Evolutionary conservation across 345 rosid genomes (phyloP).

Genomic region (Brassica napus): Da-Ae NC_063450.1:21901501-21902000

Average conservation of each 20-base stretch:
- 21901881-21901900: not conserved
- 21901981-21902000: not conserved
- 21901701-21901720: too few species aligned
- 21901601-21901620: not conserved
- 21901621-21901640: not conserved
- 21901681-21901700: not conserved
- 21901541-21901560: not conserved
- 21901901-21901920: not conserved
- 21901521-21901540: not conserved
- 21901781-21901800: not conserved
- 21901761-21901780: not conserved
- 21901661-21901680: not conserved
- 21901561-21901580: not conserved
- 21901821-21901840: not conserved
- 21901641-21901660: conserved; percentile 3
- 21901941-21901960: not conserved
- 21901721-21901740: not conserved
- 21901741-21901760: not conserved
- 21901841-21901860: not conserved
- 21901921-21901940: not conserved
- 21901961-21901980: not conserved
- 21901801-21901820: not conserved
- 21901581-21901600: not conserved
- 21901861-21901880: not conserved
- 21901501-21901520: not conserved